phyloP scores from a whole-genome alignment of 208 protist species.

The Crithidia mellificae region DNA sequence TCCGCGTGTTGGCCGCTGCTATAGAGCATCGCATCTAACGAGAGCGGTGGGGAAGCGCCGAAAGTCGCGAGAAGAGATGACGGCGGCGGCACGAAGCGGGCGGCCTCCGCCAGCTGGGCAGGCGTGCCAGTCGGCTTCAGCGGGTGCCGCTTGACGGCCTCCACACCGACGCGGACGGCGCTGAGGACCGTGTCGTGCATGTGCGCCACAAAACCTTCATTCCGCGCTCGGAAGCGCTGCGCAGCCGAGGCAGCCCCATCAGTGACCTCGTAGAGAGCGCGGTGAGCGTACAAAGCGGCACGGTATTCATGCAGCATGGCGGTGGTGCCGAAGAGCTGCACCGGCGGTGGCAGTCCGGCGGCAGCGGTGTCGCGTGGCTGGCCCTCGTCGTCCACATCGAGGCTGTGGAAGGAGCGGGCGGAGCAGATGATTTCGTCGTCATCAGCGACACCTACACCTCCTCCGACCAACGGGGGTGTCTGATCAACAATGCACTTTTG shows the following conservation, averaged over 20 bases:
- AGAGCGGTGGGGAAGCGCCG: conserved; percentile 1
- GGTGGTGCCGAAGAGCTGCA: conserved; percentile 31
- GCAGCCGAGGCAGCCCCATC: conserved; percentile 23
- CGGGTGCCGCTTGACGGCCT: conserved; percentile 26
- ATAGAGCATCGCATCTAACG: conserved; percentile 35
- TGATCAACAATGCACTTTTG: too few relatives aligned
- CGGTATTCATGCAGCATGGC: conserved; percentile 34
- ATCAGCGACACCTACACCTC: too few relatives aligned
- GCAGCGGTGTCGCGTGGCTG: neutral
- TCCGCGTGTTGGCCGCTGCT: conserved; percentile 47
- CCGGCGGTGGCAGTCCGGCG: neutral
- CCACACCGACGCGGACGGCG: conserved; percentile 25
- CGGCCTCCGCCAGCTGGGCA: neutral
- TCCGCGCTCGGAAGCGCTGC: conserved; percentile 29
- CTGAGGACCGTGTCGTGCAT: conserved; percentile 30
- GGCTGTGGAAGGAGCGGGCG: conserved; percentile 1
- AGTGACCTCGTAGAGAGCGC: conserved; percentile 28
- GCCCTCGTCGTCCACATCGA: neutral
- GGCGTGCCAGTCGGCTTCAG: neutral
- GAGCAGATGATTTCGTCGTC: conserved; percentile 13
- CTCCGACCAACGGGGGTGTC: too few relatives aligned
- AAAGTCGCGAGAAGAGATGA: neutral
- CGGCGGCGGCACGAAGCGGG: neutral
- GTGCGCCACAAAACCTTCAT: conserved; percentile 23
- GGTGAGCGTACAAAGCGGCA: conserved; percentile 22